phyloP scores from a whole-genome alignment of 192 early-diverging fungal genomes.

The Obelidium mucronatum region DNA sequence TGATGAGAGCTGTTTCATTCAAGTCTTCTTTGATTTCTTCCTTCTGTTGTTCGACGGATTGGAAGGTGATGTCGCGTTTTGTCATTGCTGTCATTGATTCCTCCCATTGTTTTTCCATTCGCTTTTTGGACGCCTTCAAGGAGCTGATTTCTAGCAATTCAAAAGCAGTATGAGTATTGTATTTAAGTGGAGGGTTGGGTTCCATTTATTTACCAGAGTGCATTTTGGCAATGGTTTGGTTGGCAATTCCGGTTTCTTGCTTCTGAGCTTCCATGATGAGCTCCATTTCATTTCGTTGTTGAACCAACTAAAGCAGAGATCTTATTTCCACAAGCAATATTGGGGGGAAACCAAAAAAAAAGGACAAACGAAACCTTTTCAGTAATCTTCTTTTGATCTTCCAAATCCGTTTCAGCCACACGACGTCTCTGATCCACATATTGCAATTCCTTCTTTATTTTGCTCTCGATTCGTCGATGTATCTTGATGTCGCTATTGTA shows the following conservation, averaged over 20 bases:
- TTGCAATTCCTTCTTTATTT: slow-evolving; percentile 57
- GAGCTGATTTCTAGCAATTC: slow-evolving; percentile 48
- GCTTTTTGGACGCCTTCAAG: slow-evolving; percentile 36
- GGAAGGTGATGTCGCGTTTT: slow-evolving; percentile 54
- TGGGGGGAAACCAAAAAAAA: not conserved
- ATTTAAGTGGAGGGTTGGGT: too few relatives aligned
- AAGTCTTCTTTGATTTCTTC: slow-evolving; percentile 36
- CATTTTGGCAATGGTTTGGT: slow-evolving; percentile 52
- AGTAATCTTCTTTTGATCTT: slow-evolving; percentile 44
- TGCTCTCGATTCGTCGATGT: slow-evolving; percentile 53
- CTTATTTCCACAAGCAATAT: too few relatives aligned
- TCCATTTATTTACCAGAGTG: slow-evolving; percentile 40
- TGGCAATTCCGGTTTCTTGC: slow-evolving; percentile 50
- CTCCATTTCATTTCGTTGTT: slow-evolving; percentile 46
- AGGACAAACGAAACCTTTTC: slow-evolving; percentile 38
- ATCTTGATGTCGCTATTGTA: slow-evolving; percentile 60
- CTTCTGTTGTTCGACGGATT: slow-evolving; percentile 41
- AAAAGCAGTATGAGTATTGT: too few relatives aligned
- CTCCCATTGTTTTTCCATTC: slow-evolving; percentile 59
- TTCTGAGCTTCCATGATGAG: slow-evolving; percentile 49
- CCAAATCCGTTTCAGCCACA: slow-evolving; percentile 38
- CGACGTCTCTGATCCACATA: slow-evolving; percentile 31
- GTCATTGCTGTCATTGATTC: slow-evolving; percentile 60
- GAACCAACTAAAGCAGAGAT: slow-evolving; percentile 24
- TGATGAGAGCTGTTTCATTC: slow-evolving; percentile 32